These are phyloP conservation scores for Hanseniaspora opuntiae DNA, from an alignment of 805 yeast species.

Conservation along the genomic window DNA sequence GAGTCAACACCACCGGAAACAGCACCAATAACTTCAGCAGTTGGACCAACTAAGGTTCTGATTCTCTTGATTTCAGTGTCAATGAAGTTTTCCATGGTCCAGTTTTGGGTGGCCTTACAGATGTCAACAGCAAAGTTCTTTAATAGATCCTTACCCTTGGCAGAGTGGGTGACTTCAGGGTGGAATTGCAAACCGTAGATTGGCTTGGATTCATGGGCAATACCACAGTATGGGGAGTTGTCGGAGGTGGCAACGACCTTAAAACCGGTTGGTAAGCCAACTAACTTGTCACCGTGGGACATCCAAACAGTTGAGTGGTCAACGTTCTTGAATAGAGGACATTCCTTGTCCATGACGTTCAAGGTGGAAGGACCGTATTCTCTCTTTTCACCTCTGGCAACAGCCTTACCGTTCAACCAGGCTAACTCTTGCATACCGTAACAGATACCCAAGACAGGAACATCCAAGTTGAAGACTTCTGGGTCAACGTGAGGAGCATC, in stretches of 20 bases:
- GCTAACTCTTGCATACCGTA: constrained; percentile 99
- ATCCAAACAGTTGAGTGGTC: constrained; percentile 97
- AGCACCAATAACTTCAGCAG: constrained; percentile 98
- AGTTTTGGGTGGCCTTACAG: constrained; percentile 75
- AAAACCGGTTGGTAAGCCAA: constrained; percentile 79
- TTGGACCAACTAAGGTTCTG: constrained; percentile 82
- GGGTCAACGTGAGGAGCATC: constrained; percentile 97
- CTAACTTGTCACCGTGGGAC: constrained; percentile 97
- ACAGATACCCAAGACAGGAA: constrained; percentile 94
- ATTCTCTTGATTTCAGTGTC: constrained; percentile 93
- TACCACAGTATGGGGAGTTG: constrained; percentile 93
- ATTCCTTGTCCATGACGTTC: constrained; percentile 50
- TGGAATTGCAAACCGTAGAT: constrained; percentile 97
- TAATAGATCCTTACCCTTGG: constrained; percentile 73
- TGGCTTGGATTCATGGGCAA: constrained; percentile 55
- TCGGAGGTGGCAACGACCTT: constrained; percentile 78
- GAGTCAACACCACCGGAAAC: constrained; percentile 99
- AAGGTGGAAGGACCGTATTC: constrained; percentile 95
- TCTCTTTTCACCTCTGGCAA: constrained; percentile 90
- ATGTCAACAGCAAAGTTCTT: constrained; percentile 86
- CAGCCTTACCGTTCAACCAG: constrained; percentile 86
- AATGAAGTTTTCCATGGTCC: constrained; percentile 97
- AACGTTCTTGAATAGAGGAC: constrained; percentile 73
- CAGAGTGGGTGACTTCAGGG: constrained; percentile 96
- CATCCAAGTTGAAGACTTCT: constrained; percentile 76